Evolutionary conservation across 2,329 filamentous ascomycete genomes (phyloP), one percentile per base, ranked within the genome.

Genomic region (Calonectria montana): DNA sequence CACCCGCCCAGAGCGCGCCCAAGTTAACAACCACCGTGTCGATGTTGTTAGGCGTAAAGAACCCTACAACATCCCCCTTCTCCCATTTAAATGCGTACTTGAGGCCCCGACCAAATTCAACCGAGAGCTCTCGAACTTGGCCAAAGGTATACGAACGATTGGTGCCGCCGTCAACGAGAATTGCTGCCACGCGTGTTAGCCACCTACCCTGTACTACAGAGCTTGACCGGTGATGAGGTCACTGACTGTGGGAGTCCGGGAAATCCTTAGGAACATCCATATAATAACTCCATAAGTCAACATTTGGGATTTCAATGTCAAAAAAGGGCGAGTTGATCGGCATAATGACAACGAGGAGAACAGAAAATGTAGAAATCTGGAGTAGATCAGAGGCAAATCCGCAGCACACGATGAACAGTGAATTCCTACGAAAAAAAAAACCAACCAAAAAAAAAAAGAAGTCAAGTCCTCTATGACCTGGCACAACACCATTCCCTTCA

Each of bases 1-100:
- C 95, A 55, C 95, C 96, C 0, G 94, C 93, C 94, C 94, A 98
- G 75, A 93, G 91, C 12, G 91, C 88, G 31, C 95, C 96, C 87
- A 94, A 94, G 82, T 91, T 94, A 57, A 95, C 83, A 3, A 92
- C 87, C 0, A 94, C 92, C 0, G 93, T 94, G 82, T 98, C 96
- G 80, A 98, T 93, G 82, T 89, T 92, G 82, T 98, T 98, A 31
- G 95, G 94, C 4, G 94, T 92, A 86, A 93, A 98, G 66, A 98
- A 87, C 13, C 90, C 93, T 25, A 98, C 87, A 1, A 97, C 94
- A 81, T 98, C 94, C 78, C 94, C 94, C 80, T 93, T 95, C 77
- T 91, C 88, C 93, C 95, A 98, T 62, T 91, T 88, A 89, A 92
- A 96, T 25, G 87, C 83, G 29, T 92, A 90, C 79, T 91, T 92